Evolutionary conservation across 805 yeast species (phyloP).

Genomic region (Starmerella geochares): DNA sequence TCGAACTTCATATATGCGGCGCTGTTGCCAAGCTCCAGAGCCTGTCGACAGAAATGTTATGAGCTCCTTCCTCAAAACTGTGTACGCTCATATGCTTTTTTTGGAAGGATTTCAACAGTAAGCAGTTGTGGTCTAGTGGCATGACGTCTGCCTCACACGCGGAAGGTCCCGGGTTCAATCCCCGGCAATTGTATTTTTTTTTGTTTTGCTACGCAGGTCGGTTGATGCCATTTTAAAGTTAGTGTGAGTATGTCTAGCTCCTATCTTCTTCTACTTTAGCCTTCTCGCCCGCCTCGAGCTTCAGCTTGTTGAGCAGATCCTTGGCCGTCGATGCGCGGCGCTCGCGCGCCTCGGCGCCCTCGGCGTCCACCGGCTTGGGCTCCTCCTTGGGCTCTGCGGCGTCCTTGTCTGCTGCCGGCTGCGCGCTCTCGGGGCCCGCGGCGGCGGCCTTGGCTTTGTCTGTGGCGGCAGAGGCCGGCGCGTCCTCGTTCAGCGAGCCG

Average conservation of each 20-base stretch:
- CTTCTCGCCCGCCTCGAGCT: constrained; percentile 3
- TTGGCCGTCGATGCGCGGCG: constrained; percentile 10
- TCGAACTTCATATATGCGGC: too few relatives aligned
- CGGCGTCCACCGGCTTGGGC: background rate
- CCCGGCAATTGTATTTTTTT: constrained; percentile 22
- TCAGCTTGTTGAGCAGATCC: constrained; percentile 11
- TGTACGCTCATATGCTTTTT: too few relatives aligned
- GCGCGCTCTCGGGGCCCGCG: too few relatives aligned
- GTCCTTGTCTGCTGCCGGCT: constrained; percentile 3
- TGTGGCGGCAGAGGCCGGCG: too few relatives aligned
- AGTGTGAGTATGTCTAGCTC: background rate
- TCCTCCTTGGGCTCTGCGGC: background rate
- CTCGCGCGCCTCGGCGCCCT: background rate
- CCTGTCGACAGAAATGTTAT: too few relatives aligned
- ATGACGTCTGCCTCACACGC: constrained; percentile 26
- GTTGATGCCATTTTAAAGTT: too few relatives aligned
- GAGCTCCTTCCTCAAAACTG: too few relatives aligned
- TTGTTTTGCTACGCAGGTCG: background rate
- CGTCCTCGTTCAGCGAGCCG: constrained; percentile 21
- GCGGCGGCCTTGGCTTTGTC: too few relatives aligned
- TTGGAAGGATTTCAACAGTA: background rate
- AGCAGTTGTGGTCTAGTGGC: constrained; percentile 26
- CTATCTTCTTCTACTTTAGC: background rate
- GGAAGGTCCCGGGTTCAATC: constrained; percentile 27
- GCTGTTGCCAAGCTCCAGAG: too few relatives aligned